Evolutionary conservation across 2,329 filamentous ascomycete species (phyloP).

Genomic region (Phaeosphaeriaceae sp.): DNA sequence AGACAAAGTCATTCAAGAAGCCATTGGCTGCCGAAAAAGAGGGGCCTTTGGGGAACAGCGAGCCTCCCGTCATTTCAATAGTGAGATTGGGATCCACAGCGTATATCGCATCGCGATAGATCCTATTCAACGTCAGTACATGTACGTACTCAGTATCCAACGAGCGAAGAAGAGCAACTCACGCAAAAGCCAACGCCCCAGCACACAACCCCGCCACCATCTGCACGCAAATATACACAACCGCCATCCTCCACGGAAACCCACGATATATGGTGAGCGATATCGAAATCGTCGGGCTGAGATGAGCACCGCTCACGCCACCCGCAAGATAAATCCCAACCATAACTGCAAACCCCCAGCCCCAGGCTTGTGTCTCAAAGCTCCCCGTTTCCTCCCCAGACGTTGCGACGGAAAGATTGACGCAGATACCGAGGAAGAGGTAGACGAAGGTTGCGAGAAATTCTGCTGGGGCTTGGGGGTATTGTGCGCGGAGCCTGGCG

Average conservation of each 20-base stretch:
- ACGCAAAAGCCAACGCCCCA: constrained; percentile 50
- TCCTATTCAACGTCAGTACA: constrained; percentile 26
- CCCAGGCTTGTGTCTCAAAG: constrained; percentile 40
- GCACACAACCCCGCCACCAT: constrained; percentile 61
- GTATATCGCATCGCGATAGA: constrained; percentile 63
- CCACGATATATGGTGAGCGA: constrained; percentile 60
- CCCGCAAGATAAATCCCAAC: constrained; percentile 55
- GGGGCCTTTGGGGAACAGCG: constrained; percentile 65
- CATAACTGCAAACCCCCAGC: constrained; percentile 64
- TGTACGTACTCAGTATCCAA: too few relatives aligned
- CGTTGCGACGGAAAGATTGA: constrained; percentile 57
- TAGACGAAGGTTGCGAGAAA: constrained; percentile 52
- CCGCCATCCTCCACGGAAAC: constrained; percentile 62
- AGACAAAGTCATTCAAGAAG: constrained; percentile 74
- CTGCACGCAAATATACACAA: constrained; percentile 60
- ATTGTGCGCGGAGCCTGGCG: constrained; percentile 60
- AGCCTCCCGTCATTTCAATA: constrained; percentile 45
- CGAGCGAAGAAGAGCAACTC: constrained; percentile 50
- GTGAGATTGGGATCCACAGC: constrained; percentile 58
- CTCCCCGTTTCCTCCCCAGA: constrained; percentile 50
- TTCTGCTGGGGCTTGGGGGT: constrained; percentile 62
- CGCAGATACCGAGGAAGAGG: constrained; percentile 56
- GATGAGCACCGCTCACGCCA: constrained; percentile 56
- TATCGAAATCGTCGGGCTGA: constrained; percentile 57
- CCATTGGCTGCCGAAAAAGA: constrained; percentile 70